These are phyloP conservation scores for Tubosaeta sp. DNA, from an alignment of 768 basidiomycete species.

Conservation along the genomic window DNA sequence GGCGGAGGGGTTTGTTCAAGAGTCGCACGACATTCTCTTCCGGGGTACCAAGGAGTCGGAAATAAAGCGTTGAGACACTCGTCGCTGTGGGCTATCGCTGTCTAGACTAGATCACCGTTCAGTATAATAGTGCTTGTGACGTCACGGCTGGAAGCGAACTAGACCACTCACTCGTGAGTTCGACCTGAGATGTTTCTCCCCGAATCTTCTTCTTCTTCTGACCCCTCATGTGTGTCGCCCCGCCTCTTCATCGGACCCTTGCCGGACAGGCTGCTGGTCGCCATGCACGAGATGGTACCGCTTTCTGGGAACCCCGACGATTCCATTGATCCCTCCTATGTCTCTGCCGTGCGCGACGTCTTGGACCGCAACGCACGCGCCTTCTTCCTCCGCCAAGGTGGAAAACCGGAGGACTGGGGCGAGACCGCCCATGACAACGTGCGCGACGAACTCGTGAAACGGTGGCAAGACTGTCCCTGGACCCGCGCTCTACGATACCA, in stretches of 20 bases:
- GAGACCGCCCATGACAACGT: slow-evolving; percentile 47
- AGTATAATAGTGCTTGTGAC: slow-evolving; percentile 19
- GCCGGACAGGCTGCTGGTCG: slow-evolving; percentile 55
- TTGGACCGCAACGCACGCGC: slow-evolving; percentile 59
- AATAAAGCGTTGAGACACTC: slow-evolving; percentile 21
- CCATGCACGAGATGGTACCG: slow-evolving; percentile 31
- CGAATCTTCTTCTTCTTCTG: slow-evolving; percentile 1
- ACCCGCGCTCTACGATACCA: slow-evolving; percentile 39
- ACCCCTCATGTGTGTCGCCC: background rate
- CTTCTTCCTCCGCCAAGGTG: slow-evolving; percentile 64
- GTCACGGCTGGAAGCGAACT: slow-evolving; percentile 15
- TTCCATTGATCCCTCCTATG: slow-evolving; percentile 30
- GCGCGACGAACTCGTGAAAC: slow-evolving; percentile 52
- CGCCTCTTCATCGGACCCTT: slow-evolving; percentile 76
- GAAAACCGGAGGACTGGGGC: slow-evolving; percentile 63
- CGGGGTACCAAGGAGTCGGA: slow-evolving; percentile 23
- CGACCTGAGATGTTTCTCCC: slow-evolving; percentile 11
- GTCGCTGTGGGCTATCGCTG: slow-evolving; percentile 1
- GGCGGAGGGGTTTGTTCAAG: slow-evolving; percentile 57
- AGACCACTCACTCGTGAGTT: background rate
- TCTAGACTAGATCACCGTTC: slow-evolving; percentile 21
- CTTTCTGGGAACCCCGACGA: slow-evolving; percentile 29
- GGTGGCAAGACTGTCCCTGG: slow-evolving; percentile 71
- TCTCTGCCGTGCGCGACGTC: slow-evolving; percentile 29
- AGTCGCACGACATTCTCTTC: slow-evolving; percentile 55